Conservation (phyloP, 768 basidiomycete genomes). For the Naganishia friedmannii region DNA sequence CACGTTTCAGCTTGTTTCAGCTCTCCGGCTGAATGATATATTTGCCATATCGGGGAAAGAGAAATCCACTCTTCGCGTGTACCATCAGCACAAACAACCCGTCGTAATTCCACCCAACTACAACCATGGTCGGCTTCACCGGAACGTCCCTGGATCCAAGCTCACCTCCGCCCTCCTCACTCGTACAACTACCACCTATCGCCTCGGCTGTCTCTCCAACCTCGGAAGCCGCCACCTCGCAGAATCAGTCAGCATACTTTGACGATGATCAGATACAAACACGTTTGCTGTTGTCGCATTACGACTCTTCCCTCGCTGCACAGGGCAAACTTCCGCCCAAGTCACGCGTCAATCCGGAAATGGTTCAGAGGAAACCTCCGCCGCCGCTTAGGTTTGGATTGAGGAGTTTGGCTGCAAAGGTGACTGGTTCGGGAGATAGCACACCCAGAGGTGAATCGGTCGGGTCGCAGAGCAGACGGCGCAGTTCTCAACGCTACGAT, state of each 20-base stretch:
- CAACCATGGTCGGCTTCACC: conserved; percentile 1
- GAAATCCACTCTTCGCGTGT: neutral
- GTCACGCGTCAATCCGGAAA: conserved; percentile 44
- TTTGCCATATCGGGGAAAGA: neutral
- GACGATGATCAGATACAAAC: conserved; percentile 6
- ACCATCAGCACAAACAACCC: neutral
- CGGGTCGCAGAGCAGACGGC: neutral
- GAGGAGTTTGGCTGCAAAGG: conserved; percentile 26
- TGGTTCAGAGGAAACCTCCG: conserved; percentile 40
- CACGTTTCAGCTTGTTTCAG: too few species aligned
- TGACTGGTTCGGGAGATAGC: neutral
- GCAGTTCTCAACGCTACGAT: neutral
- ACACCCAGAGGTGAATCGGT: neutral
- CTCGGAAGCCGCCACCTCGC: neutral
- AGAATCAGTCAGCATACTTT: neutral
- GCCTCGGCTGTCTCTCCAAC: neutral
- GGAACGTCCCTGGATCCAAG: conserved; percentile 14
- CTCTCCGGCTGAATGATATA: too few species aligned
- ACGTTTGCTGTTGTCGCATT: conserved; percentile 16
- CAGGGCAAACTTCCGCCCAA: conserved; percentile 41
- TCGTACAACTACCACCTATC: conserved; percentile 18
- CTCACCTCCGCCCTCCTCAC: conserved; percentile 13
- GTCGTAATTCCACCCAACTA: neutral
- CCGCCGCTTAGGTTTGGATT: conserved; percentile 31
- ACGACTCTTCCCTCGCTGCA: conserved; percentile 41